Evolutionary conservation across 2,329 filamentous ascomycete species (phyloP).

Genomic region (Fusarium oligoseptatum): DNA sequence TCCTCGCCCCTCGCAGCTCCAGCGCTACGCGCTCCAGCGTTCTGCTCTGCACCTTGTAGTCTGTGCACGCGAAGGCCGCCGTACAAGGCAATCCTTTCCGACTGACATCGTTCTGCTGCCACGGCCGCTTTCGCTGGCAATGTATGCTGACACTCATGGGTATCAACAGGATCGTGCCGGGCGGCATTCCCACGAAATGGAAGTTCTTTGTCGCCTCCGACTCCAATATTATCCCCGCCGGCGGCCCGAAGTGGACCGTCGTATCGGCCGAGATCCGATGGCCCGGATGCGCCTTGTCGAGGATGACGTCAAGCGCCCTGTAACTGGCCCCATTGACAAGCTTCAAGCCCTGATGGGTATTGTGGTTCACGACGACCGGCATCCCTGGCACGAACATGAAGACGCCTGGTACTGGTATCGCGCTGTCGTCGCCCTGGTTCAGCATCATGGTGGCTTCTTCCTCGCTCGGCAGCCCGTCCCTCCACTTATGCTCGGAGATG

Average conservation of each 20-base stretch:
- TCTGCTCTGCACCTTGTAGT: conserved; percentile 7
- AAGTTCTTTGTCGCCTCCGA: neutral
- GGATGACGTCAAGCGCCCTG: too few species aligned
- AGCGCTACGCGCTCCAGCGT: neutral
- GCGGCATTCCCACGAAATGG: conserved; percentile 9
- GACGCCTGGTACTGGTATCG: too few species aligned
- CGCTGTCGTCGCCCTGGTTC: too few species aligned
- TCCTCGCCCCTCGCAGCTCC: neutral
- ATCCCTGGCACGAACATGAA: too few species aligned
- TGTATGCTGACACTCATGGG: conserved; percentile 4
- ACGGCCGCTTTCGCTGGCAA: conserved; percentile 5
- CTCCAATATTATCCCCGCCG: conserved; percentile 2
- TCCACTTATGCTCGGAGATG: too few species aligned
- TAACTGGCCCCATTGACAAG: too few species aligned
- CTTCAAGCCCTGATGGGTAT: too few species aligned
- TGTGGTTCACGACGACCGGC: too few species aligned
- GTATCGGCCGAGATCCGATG: neutral
- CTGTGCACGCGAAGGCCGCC: neutral
- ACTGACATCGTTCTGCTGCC: neutral
- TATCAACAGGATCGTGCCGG: conserved; percentile 3
- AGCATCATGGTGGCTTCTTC: too few species aligned
- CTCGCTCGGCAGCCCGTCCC: too few species aligned
- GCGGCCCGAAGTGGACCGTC: conserved; percentile 5
- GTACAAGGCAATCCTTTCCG: neutral
- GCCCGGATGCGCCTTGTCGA: neutral